phyloP scores from a whole-genome alignment of 2,329 filamentous ascomycete species.

The Fusarium napiforme region DNA sequence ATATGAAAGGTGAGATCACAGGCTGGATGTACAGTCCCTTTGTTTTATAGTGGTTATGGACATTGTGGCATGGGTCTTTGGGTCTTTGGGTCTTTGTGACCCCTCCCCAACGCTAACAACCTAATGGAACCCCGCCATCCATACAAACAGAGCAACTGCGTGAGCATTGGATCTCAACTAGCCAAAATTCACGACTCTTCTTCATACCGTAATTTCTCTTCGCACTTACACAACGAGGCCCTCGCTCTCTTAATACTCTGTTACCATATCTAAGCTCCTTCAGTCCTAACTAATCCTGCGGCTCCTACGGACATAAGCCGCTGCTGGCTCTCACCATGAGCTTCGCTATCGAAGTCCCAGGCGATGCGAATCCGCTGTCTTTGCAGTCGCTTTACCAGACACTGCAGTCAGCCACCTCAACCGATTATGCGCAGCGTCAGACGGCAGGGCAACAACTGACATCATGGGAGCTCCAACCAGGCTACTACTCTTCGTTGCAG shows the following conservation, averaged over 20 bases:
- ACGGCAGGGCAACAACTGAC: constrained; percentile 76
- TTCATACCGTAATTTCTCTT: constrained; percentile 24
- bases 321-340: constrained; percentile 62
- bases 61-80: constrained; percentile 28
- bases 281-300: constrained; percentile 8
- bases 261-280: not conserved
- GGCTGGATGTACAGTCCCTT: not conserved
- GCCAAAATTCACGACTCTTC: constrained; percentile 32
- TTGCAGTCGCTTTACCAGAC: constrained; percentile 71
- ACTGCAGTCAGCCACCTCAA: constrained; percentile 71
- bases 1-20: not conserved
- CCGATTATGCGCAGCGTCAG: constrained; percentile 71
- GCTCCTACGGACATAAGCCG: constrained; percentile 34
- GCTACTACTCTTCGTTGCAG: constrained; percentile 77
- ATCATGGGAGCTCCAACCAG: constrained; percentile 74
- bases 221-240: constrained; percentile 15
- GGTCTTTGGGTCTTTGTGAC: constrained; percentile 21
- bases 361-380: constrained; percentile 79
- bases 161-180: constrained; percentile 27
- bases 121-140: constrained; percentile 37
- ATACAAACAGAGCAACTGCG: constrained; percentile 27
- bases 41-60: constrained; percentile 15
- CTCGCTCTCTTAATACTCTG: not conserved
- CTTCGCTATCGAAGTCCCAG: constrained; percentile 80
- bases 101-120: constrained; percentile 30